These are phyloP conservation scores for Lithohypha guttulata DNA, from an alignment of 2,329 filamentous ascomycete genomes.

Conservation along the genomic window DNA sequence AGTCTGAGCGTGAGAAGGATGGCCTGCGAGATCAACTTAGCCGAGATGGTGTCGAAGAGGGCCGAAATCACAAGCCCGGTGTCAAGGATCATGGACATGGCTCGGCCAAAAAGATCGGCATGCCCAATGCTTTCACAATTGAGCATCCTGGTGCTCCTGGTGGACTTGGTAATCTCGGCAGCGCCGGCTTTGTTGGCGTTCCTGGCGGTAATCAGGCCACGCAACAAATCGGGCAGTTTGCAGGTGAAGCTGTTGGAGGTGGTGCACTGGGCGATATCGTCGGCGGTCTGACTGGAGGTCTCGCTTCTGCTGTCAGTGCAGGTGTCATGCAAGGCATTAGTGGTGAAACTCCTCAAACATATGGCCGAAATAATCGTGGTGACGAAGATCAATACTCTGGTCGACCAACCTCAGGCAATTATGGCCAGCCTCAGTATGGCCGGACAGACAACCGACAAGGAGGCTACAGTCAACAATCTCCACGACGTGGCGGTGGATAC, in stretches of 20 bases:
- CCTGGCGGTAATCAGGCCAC: slow-evolving; percentile 16
- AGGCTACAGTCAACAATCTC: slow-evolving; percentile 17
- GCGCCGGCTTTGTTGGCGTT: slow-evolving; percentile 27
- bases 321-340: slow-evolving; percentile 42
- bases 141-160: slow-evolving; percentile 35
- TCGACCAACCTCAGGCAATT: slow-evolving; percentile 17
- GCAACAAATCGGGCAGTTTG: slow-evolving; percentile 34
- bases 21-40: slow-evolving; percentile 65
- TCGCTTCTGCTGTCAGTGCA: slow-evolving; percentile 38
- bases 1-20: slow-evolving; percentile 51
- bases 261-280: slow-evolving; percentile 44
- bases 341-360: slow-evolving; percentile 44
- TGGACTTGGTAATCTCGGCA: slow-evolving; percentile 21
- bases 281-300: slow-evolving; percentile 50
- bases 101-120: slow-evolving; percentile 67
- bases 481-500: slow-evolving; percentile 10
- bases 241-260: slow-evolving; percentile 52
- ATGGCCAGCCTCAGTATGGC: slow-evolving; percentile 34
- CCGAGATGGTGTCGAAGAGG: slow-evolving; percentile 63
- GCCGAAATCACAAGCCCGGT: slow-evolving; percentile 77
- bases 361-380: slow-evolving; percentile 43
- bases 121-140: slow-evolving; percentile 51
- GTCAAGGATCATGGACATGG: slow-evolving; percentile 77
- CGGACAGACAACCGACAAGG: slow-evolving; percentile 14
- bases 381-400: slow-evolving; percentile 43